These are phyloP conservation scores for Nothomitra cinnamomea DNA, from an alignment of 2,329 filamentous ascomycete species.

Conservation along the genomic window DNA sequence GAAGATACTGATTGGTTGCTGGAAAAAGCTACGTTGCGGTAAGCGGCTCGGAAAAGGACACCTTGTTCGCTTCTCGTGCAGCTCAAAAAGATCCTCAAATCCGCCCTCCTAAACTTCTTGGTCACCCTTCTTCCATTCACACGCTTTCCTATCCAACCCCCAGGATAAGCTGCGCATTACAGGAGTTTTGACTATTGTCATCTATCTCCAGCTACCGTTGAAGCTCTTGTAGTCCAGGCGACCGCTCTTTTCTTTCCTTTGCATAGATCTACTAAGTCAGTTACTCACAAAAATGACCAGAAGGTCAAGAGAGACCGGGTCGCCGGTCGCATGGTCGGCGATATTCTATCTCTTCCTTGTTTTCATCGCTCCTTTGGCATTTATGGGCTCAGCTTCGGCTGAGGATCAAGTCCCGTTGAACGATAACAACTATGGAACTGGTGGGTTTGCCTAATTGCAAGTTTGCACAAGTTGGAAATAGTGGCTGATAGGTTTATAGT, in stretches of 20 bases:
- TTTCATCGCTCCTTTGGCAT: slow-evolving; percentile 67
- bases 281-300: slow-evolving; percentile 32
- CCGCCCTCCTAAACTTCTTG: neutral
- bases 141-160: neutral
- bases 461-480: neutral
- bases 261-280: neutral
- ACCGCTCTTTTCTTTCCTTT: neutral
- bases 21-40: slow-evolving; percentile 2
- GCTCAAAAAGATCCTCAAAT: neutral
- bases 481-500: slow-evolving; percentile 30
- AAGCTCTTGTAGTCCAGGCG: slow-evolving; percentile 1
- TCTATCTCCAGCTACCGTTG: neutral
- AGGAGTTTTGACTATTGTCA: slow-evolving; percentile 1
- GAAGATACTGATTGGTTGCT: neutral
- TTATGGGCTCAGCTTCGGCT: slow-evolving; percentile 59
- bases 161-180: neutral
- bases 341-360: slow-evolving; percentile 84
- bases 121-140: neutral
- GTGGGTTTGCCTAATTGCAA: slow-evolving; percentile 20
- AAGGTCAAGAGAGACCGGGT: slow-evolving; percentile 47
- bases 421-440: slow-evolving; percentile 64
- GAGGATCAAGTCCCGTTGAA: slow-evolving; percentile 45
- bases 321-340: slow-evolving; percentile 69
- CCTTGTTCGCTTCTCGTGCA: slow-evolving; percentile 3
- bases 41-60: neutral